Conservation (phyloP, 441 rosid species). For the Capsella rubella region DNA sequence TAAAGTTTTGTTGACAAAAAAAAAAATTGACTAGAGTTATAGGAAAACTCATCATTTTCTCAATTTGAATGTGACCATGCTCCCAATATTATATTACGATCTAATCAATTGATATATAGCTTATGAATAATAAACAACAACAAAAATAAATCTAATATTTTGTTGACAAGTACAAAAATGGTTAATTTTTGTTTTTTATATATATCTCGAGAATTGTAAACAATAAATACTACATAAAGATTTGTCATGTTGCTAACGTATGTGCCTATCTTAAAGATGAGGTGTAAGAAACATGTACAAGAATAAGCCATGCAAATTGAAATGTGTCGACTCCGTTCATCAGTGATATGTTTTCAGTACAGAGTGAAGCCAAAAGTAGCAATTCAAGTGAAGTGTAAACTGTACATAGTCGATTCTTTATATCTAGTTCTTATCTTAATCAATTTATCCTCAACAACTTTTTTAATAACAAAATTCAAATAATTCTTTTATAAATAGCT, state of each 20-base stretch:
- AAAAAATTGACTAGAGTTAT: no score
- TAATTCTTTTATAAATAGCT: slow-evolving; percentile 31
- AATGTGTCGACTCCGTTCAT: slow-evolving; percentile 50
- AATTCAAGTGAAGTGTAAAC: slow-evolving; percentile 11
- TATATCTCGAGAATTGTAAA: no score
- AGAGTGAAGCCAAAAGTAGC: slow-evolving; percentile 17
- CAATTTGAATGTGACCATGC: no score
- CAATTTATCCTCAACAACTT: background rate
- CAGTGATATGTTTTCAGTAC: background rate
- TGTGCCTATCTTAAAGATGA: slow-evolving; percentile 41
- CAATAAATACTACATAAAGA: no score
- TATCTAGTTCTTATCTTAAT: slow-evolving; percentile 30
- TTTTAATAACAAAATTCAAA: background rate
- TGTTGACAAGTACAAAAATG: no score
- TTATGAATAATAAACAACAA: no score
- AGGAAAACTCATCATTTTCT: no score
- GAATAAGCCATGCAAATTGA: slow-evolving; percentile 63
- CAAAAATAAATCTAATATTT: no score
- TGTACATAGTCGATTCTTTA: slow-evolving; percentile 40
- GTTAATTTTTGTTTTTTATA: no score
- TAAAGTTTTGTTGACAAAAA: no score
- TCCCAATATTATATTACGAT: no score
- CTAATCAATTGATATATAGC: background rate
- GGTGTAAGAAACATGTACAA: slow-evolving; percentile 50
- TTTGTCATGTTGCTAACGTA: no score